Conservation (phyloP, 148 eudicot genomes). For the Rhododendron williamsianum region DNA sequence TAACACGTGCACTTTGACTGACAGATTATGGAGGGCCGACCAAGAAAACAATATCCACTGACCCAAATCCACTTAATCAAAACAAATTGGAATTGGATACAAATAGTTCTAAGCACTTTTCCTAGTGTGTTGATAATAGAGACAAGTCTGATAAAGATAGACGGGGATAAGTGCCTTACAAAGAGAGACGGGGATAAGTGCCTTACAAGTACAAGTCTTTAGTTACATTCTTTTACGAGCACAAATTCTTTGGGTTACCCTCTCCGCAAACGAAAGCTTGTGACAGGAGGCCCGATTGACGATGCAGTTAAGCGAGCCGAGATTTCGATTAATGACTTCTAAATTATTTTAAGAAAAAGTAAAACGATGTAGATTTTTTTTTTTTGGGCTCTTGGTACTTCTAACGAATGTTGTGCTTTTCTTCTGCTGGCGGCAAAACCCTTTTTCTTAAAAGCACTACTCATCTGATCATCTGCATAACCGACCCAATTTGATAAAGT, state of each 20-base stretch:
- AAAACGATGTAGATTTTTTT: not conserved
- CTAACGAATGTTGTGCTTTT: not conserved
- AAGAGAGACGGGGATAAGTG: no score
- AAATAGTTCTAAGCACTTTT: not conserved
- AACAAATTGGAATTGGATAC: not conserved
- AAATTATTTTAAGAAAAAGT: not conserved
- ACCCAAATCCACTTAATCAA: not conserved
- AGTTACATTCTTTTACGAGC: not conserved
- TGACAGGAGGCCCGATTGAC: not conserved
- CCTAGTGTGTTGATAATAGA: not conserved
- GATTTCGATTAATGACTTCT: not conserved
- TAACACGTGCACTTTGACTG: conserved; percentile 3
- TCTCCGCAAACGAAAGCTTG: not conserved
- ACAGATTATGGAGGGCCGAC: not conserved
- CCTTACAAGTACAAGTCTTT: not conserved
- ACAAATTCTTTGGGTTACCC: not conserved
- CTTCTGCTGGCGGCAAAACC: not conserved
- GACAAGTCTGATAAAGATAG: no score
- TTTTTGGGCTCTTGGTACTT: not conserved
- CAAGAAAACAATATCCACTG: not conserved
- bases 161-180: no score
- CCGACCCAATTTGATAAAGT: conserved; percentile 1
- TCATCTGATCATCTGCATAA: not conserved
- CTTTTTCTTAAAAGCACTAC: not conserved
- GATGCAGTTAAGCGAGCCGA: not conserved